phyloP scores from a whole-genome alignment of 2,329 filamentous ascomycete species.

The Triangularia verruculosa region DNA sequence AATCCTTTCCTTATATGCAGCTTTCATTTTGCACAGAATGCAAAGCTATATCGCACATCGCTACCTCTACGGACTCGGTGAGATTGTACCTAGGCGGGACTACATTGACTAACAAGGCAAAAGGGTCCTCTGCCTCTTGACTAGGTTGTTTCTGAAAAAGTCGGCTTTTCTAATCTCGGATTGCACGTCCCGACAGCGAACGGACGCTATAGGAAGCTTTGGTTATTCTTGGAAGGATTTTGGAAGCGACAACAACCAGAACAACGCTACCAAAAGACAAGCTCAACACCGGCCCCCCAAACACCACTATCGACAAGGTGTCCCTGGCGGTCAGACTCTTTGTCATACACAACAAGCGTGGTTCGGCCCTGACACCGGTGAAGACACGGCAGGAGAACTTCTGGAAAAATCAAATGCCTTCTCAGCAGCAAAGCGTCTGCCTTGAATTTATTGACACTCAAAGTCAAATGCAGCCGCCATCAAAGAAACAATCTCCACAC shows the following conservation, averaged over 20 bases:
- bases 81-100: not conserved
- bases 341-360: not conserved
- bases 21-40: not conserved
- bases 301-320: not conserved
- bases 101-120: not conserved
- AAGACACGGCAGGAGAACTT: not conserved
- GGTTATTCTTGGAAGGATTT: constrained; percentile 4
- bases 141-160: not conserved
- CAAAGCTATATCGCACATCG: not conserved
- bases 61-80: not conserved
- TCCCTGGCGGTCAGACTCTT: constrained; percentile 2
- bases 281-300: not conserved
- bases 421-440: constrained; percentile 11
- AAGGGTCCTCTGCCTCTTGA: not conserved
- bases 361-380: not conserved
- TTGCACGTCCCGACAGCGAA: not conserved
- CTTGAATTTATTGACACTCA: constrained; percentile 16
- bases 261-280: not conserved
- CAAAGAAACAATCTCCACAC: constrained; percentile 14
- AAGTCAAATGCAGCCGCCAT: constrained; percentile 21
- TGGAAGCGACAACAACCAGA: not conserved
- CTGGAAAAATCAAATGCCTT: not conserved
- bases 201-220: constrained; percentile 1
- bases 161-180: constrained; percentile 1
- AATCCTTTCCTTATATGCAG: not conserved